Conservation (phyloP, 345 rosid species). For the Salix koriyanagi region DNA sequence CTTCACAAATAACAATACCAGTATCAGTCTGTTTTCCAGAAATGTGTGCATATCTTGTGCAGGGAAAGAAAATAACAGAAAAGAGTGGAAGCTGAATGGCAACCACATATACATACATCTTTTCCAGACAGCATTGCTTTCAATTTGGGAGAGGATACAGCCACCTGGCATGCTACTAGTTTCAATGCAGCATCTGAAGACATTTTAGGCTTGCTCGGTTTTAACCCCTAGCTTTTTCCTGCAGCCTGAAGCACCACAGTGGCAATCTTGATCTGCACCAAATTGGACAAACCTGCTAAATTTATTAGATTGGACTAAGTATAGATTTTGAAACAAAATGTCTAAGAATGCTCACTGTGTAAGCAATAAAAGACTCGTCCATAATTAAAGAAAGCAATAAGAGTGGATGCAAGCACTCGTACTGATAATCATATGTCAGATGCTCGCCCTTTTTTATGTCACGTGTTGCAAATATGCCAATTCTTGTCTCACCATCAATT, state of each 20-base stretch:
- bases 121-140: slow-evolving; percentile 41
- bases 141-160: slow-evolving; percentile 52
- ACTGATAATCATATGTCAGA: slow-evolving; percentile 94
- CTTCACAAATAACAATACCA: slow-evolving; percentile 31
- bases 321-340: not conserved
- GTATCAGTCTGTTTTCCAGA: slow-evolving; percentile 26
- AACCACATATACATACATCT: slow-evolving; percentile 32
- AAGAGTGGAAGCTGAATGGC: not conserved
- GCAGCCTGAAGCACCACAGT: slow-evolving; percentile 74
- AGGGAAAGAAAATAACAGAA: not conserved
- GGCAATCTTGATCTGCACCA: slow-evolving; percentile 97
- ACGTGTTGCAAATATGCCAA: slow-evolving; percentile 79
- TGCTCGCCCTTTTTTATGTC: slow-evolving; percentile 81
- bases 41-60: not conserved
- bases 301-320: slow-evolving; percentile 39
- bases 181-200: slow-evolving; percentile 61
- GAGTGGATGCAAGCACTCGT: slow-evolving; percentile 33
- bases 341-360: not conserved
- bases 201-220: slow-evolving; percentile 57
- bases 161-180: slow-evolving; percentile 61
- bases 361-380: not conserved
- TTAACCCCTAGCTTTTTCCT: slow-evolving; percentile 78
- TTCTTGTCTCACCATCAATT: slow-evolving; percentile 94
- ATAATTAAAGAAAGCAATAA: not conserved
- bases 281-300: slow-evolving; percentile 93